A percentile compares a stretch with the other conserved stretches of the same genome.
Evolutionary conservation across 192 early-diverging fungal genomes (phyloP).

Genomic region (Coemansia sp.): DNA sequence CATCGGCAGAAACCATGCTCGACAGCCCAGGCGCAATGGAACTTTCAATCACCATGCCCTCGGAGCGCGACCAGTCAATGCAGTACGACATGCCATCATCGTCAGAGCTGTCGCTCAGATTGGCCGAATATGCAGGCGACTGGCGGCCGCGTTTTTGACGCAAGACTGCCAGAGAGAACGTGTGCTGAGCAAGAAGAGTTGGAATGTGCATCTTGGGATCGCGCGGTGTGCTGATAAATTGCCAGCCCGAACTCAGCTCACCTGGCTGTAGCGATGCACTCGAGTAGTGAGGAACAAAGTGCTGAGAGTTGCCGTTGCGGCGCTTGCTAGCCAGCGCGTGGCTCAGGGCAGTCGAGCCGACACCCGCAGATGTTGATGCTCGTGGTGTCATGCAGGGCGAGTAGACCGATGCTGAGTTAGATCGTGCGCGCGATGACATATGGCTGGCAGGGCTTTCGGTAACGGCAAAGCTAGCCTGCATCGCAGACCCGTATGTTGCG

Average conservation of each 20-base stretch:
- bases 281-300: conserved; percentile 54
- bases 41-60: conserved; percentile 42
- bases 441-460: conserved; percentile 3
- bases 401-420: conserved; percentile 18
- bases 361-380: not conserved
- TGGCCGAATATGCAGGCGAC: not conserved
- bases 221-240: conserved; percentile 51
- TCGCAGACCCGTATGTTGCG: conserved; percentile 7
- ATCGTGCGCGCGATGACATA: not conserved
- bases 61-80: conserved; percentile 54
- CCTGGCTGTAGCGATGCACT: conserved; percentile 6
- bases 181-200: conserved; percentile 47
- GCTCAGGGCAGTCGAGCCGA: not conserved
- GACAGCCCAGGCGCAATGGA: conserved; percentile 12
- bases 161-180: conserved; percentile 42
- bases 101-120: not conserved
- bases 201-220: conserved; percentile 46
- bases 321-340: conserved; percentile 1
- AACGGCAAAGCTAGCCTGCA: conserved; percentile 18
- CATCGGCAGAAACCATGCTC: conserved; percentile 2
- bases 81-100: conserved; percentile 39
- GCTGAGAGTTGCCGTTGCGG: conserved; percentile 30
- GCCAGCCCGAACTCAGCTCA: conserved; percentile 47
- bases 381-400: conserved; percentile 35
- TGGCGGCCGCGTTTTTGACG: conserved; percentile 12